Base-by-base conservation (phyloP, 176 grass and related monocot genomes). In the Echinochloa phyllopogon region DNA sequence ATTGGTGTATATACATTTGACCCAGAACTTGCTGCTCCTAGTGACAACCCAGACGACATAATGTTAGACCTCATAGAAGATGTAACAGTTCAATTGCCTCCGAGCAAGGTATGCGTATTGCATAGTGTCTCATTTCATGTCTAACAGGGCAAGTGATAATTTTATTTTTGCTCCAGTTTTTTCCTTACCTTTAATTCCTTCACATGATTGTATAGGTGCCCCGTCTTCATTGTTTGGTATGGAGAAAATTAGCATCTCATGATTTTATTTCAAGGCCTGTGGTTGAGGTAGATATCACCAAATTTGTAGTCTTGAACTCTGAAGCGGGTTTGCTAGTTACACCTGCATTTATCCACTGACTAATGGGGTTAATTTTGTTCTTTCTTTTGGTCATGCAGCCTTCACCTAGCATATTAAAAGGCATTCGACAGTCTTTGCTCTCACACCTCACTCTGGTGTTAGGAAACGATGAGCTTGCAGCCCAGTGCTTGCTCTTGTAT, bases 1-100 rank as follows among this genome's bases (percentile, higher is more conserved):
- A 91, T 99, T 33, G 96, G 96, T 66, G 87, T 99, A 80, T 99
- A 99, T 83, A 99, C 96, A 77, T 99, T 99, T 81, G 89, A 96
- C 52, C 96, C 91, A 58, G 93, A 96, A 36, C 91, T 92, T 90
- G 82, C 79, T 89, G 74, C 78, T 79, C 86, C 81, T 71, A 82
- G 45, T 60, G 92, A 92, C 79, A 87, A 94, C 77, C 74, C 88
- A 44, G 91, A 99, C 82, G 93, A 89, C 61, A 85, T 83, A 83
- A 96, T 99, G 88, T 87, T 84, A 58, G 93, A 99, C 64, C 86
- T 99, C 56, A 87, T 96, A 16, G 96, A 99, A 86, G 89, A 99
- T 78, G 87, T 92, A 17, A 86, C 75, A 57, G 80, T 75, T 79
- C 89, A 99, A 55, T 75, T 96, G 20, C 93, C 91, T 74, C 89